phyloP scores from a whole-genome alignment of 441 rosid species.

The Raphanus hybrid region DNA sequence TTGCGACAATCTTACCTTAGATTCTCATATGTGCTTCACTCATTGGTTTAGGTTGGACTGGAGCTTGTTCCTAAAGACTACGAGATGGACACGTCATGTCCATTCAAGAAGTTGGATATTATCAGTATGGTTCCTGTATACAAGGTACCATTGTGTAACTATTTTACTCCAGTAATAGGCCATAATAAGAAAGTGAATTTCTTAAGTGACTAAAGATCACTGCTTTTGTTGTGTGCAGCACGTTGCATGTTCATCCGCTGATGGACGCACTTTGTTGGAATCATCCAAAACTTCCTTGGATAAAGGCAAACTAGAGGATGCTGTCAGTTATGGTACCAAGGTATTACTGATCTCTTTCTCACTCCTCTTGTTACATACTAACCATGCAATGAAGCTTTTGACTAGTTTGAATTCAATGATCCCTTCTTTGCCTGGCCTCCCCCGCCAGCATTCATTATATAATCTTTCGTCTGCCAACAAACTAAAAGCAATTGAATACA shows the following conservation, averaged over 20 bases:
- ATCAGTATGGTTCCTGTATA: constrained; percentile 85
- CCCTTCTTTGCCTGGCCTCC: constrained; percentile 10
- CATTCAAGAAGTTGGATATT: constrained; percentile 73
- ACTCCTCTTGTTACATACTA: constrained; percentile 2
- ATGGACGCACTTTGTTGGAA: constrained; percentile 81
- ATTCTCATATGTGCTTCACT: constrained; percentile 42
- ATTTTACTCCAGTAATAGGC: constrained; percentile 17
- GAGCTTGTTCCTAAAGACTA: constrained; percentile 86
- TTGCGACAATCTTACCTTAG: constrained; percentile 15
- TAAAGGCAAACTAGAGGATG: constrained; percentile 89
- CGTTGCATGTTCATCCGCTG: constrained; percentile 85
- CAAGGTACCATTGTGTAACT: constrained; percentile 53
- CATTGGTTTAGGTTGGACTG: constrained; percentile 85
- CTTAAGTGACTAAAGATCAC: constrained; percentile 31
- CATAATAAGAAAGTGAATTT: constrained; percentile 3
- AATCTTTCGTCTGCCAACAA: too few relatives aligned
- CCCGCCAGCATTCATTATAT: too few relatives aligned
- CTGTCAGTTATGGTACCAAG: constrained; percentile 82
- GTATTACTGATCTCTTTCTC: constrained; percentile 39
- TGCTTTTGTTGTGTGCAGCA: constrained; percentile 54
- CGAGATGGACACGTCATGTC: constrained; percentile 68
- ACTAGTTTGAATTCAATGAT: constrained; percentile 1
- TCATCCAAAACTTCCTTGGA: constrained; percentile 87
- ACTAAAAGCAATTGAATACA: not conserved
- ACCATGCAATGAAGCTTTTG: constrained; percentile 11